These are phyloP conservation scores for Alliaria petiolata DNA, from an alignment of 345 rosid species.

Conservation along the genomic window DNA sequence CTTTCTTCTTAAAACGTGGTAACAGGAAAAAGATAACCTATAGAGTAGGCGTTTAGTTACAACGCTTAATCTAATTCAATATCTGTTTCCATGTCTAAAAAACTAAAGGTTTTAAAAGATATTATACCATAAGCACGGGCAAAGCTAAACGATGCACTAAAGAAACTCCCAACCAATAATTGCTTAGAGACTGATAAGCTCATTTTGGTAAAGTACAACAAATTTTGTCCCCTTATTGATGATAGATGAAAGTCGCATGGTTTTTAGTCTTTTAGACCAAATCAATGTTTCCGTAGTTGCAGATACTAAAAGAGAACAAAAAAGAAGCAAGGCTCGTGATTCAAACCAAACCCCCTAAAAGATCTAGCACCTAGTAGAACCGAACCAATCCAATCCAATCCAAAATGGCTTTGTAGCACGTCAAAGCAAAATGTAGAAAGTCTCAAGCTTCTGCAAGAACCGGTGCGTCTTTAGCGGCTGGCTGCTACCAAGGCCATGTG, in stretches of 20 bases:
- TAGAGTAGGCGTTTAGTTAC: background rate
- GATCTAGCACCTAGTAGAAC: constrained; percentile 17
- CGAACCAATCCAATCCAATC: background rate
- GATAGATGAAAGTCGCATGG: constrained; percentile 8
- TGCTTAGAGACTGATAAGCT: constrained; percentile 13
- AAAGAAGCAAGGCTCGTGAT: constrained; percentile 11
- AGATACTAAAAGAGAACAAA: constrained; percentile 15
- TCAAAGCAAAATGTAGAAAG: background rate
- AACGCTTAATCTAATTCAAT: background rate
- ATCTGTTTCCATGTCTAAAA: background rate
- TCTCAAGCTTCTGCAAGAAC: constrained; percentile 17
- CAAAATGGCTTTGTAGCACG: background rate
- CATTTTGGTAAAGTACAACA: background rate
- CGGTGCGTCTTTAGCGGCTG: constrained; percentile 19
- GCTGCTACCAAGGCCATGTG: constrained; percentile 93
- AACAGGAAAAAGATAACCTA: no score
- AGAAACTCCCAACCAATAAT: background rate
- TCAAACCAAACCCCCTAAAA: background rate
- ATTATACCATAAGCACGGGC: background rate
- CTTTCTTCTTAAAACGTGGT: no score
- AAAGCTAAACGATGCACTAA: background rate
- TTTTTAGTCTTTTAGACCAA: background rate
- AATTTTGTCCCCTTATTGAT: constrained; percentile 17
- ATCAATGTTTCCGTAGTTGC: constrained; percentile 10
- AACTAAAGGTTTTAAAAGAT: background rate